Evolutionary conservation across 1,284 basidiomycete species (phyloP).

Genomic region (Pseudozyma flocculosa): DNA sequence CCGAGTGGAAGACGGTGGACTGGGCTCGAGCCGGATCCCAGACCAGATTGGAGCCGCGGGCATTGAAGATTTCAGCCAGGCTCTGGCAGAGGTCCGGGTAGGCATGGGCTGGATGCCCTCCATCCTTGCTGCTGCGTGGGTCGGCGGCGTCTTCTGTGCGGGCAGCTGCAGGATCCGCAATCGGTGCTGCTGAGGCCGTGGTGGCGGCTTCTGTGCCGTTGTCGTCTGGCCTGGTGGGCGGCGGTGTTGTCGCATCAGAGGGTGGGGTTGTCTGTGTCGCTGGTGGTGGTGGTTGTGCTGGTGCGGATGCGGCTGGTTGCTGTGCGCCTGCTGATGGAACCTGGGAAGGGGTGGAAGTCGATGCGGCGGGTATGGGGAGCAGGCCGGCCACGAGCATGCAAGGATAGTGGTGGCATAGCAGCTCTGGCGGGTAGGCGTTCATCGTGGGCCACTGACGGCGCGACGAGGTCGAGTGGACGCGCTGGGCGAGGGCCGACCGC

Average conservation of each 20-base stretch:
- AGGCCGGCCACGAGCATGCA: slow-evolving; percentile 50
- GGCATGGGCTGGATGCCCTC: slow-evolving; percentile 8
- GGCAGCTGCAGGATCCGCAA: neutral
- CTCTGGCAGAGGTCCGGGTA: slow-evolving; percentile 34
- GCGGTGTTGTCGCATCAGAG: too few species aligned
- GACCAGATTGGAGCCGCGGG: slow-evolving; percentile 27
- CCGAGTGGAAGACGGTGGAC: slow-evolving; percentile 41
- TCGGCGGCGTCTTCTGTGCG: slow-evolving; percentile 3
- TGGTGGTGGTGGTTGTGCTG: too few species aligned
- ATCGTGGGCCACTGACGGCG: slow-evolving; percentile 13
- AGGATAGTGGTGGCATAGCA: slow-evolving; percentile 50
- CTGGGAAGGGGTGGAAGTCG: slow-evolving; percentile 3
- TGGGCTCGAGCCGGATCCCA: slow-evolving; percentile 43
- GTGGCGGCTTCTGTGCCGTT: too few species aligned
- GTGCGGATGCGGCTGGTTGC: neutral
- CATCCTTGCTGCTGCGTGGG: too few species aligned
- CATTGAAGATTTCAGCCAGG: slow-evolving; percentile 32
- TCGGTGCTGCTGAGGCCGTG: neutral
- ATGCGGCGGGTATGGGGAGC: slow-evolving; percentile 6
- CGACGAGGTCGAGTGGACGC: neutral
- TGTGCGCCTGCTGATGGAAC: too few species aligned
- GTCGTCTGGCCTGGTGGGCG: too few species aligned
- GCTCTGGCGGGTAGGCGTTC: slow-evolving; percentile 50
- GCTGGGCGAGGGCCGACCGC: too few species aligned
- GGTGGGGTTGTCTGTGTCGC: too few species aligned